Evolutionary conservation across 116 monocot genomes (phyloP), one percentile per base, ranked within the genome.

Genomic region (Phalaenopsis hybrid): DNA sequence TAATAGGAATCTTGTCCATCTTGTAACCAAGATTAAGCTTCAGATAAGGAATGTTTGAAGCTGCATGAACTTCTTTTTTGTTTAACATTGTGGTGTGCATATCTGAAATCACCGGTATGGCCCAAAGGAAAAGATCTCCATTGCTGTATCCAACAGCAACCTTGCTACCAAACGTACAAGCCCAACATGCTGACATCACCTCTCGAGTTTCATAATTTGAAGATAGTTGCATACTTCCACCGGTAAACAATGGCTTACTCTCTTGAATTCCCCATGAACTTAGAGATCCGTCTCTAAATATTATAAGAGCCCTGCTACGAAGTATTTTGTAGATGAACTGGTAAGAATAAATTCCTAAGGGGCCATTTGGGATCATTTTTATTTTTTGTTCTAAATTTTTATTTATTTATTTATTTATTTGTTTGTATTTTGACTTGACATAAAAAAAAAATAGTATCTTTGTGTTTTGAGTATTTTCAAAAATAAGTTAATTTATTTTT

Each of bases 21-120:
- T 96, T 96, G 84, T 88, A 94, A n/a, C 91, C 91, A 81, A 96
- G 92, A 84, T 96, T 94, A 50, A 96, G 87, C 86, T 91, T 96
- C 48, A 83, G 61, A 86, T 91, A 83, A 78, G 96, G 94, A 78
- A 83, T 21, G 59, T 86, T 96, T 65, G 83, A 85, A 77, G 86
- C 5, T 68, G 50, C 34, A 83, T 49, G 49, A 44, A 78, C 59
- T n/a, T 86, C 86, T 50, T 81, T 84, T 81, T 86, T 86, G 50
- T 74, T 76, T 23, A 10, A 25, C 65, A 76, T 9, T 43, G 23
- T 28, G 81, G 0, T 65, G 82, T 86, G 84, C 67, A 73, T 44
- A 69, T 81, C 84, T 81, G 81, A 81, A 55, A 82, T 11, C 44
- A 83, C 83, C 61, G 89, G 94, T 73, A 96, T 57, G 61, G 82